Conservation (phyloP, 768 basidiomycete species). For the Kwoniella sp. region DNA sequence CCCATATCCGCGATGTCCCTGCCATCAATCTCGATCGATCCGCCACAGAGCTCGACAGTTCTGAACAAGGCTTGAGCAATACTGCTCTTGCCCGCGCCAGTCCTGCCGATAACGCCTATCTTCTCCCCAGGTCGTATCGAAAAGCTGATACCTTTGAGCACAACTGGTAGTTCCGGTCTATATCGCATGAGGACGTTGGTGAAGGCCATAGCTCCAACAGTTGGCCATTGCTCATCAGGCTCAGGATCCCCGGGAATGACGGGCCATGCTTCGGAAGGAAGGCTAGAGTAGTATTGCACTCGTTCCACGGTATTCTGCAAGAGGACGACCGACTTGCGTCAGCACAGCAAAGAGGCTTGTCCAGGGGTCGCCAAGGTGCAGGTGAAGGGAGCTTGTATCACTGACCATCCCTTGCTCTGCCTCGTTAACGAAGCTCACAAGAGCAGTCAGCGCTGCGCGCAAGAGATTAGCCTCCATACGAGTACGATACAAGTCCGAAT, state of each 20-base stretch:
- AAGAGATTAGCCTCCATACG: too few species aligned
- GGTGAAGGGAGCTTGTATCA: not conserved
- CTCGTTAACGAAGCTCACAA: slow-evolving; percentile 1
- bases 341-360: too few species aligned
- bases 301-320: slow-evolving; percentile 72
- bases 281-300: slow-evolving; percentile 70
- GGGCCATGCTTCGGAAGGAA: slow-evolving; percentile 73
- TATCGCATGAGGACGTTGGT: slow-evolving; percentile 65
- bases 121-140: slow-evolving; percentile 75
- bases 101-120: slow-evolving; percentile 72
- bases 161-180: slow-evolving; percentile 74
- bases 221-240: slow-evolving; percentile 69
- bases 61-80: slow-evolving; percentile 62
- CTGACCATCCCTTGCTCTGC: slow-evolving; percentile 8
- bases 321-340: too few species aligned
- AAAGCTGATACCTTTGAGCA: slow-evolving; percentile 73
- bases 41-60: slow-evolving; percentile 66
- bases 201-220: slow-evolving; percentile 73
- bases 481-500: too few species aligned
- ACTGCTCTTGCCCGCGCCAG: slow-evolving; percentile 63
- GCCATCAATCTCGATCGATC: slow-evolving; percentile 62
- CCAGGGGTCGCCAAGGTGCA: not conserved
- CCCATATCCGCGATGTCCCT: slow-evolving; percentile 61
- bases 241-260: slow-evolving; percentile 58
- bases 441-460: not conserved